These are phyloP conservation scores for Coemansia sp. DNA, from an alignment of 371 early-diverging fungal genomes.

Conservation along the genomic window DNA sequence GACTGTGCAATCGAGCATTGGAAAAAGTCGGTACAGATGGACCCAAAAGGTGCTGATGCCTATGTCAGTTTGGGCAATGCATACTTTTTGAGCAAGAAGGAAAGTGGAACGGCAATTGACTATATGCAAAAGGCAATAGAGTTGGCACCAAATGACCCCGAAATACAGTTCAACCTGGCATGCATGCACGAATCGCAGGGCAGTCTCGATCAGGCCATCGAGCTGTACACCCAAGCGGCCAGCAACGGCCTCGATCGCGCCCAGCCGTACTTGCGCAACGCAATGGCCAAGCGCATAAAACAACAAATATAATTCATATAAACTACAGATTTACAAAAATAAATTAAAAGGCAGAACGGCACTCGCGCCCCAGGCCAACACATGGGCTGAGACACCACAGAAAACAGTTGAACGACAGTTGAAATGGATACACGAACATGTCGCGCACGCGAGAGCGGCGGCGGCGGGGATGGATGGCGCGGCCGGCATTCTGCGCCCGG, in stretches of 20 bases:
- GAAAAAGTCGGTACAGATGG: slow-evolving; percentile 64
- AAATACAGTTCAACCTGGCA: slow-evolving; percentile 74
- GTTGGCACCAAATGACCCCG: slow-evolving; percentile 69
- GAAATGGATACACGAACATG: slow-evolving; percentile 28
- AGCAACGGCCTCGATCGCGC: slow-evolving; percentile 65
- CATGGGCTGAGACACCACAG: slow-evolving; percentile 38
- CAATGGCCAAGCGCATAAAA: slow-evolving; percentile 48
- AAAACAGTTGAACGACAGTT: slow-evolving; percentile 35
- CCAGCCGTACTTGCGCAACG: slow-evolving; percentile 59
- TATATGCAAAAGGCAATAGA: slow-evolving; percentile 71
- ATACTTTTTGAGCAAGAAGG: slow-evolving; percentile 63
- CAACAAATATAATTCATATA: neutral
- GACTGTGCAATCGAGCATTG: slow-evolving; percentile 68
- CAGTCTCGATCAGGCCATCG: slow-evolving; percentile 66
- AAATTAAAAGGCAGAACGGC: neutral
- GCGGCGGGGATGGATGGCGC: neutral
- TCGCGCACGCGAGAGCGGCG: slow-evolving; percentile 16
- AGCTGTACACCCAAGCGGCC: slow-evolving; percentile 64
- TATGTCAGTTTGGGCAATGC: slow-evolving; percentile 83
- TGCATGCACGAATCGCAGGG: slow-evolving; percentile 73
- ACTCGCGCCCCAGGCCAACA: slow-evolving; percentile 17
- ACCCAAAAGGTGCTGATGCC: slow-evolving; percentile 71
- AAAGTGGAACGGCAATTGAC: slow-evolving; percentile 58
- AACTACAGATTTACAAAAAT: neutral
- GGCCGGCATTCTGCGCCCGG: slow-evolving; percentile 19